Evolutionary conservation across 768 basidiomycete species (phyloP).

Genomic region (Artomyces pyxidatus): DNA sequence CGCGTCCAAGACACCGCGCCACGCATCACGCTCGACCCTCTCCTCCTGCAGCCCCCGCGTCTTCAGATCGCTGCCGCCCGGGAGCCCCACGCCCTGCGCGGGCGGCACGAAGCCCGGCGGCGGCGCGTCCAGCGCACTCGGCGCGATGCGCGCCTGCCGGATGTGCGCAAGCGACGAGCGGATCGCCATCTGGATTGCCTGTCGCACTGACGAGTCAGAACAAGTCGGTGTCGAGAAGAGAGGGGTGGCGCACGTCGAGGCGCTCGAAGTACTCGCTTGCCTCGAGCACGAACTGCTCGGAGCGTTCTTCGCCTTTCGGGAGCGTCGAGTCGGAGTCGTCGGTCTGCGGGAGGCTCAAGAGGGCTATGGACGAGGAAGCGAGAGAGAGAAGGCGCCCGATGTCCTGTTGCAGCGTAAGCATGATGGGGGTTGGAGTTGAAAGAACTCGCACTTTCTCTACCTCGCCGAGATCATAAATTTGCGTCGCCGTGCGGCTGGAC

Average conservation of each 20-base stretch:
- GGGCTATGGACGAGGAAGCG: conserved; percentile 70
- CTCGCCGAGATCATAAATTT: conserved; percentile 72
- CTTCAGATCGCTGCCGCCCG: conserved; percentile 24
- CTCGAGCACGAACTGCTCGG: conserved; percentile 79
- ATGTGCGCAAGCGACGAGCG: conserved; percentile 78
- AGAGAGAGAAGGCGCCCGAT: conserved; percentile 68
- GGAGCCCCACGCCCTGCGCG: conserved; percentile 70
- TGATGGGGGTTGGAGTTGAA: not conserved
- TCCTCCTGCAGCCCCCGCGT: conserved; percentile 72
- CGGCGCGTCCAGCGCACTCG: conserved; percentile 81
- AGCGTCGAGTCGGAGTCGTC: conserved; percentile 59
- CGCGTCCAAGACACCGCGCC: conserved; percentile 68
- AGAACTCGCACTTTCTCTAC: conserved; percentile 58
- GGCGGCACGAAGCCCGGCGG: conserved; percentile 66
- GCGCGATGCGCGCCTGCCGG: conserved; percentile 73
- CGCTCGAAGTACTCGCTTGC: conserved; percentile 82
- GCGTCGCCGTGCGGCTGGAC: conserved; percentile 71
- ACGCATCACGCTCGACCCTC: conserved; percentile 66
- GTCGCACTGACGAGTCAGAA: conserved; percentile 5
- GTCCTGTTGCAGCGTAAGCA: conserved; percentile 41
- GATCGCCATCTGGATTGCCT: conserved; percentile 72
- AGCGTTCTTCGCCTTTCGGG: conserved; percentile 76
- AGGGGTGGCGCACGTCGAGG: conserved; percentile 63
- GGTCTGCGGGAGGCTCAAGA: conserved; percentile 75
- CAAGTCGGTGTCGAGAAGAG: no score